Percentiles rank a stretch among this genome's conserved stretches.
Conservation (phyloP, 495 filamentous ascomycete genomes). For the Aspergillus asperescens region DNA sequence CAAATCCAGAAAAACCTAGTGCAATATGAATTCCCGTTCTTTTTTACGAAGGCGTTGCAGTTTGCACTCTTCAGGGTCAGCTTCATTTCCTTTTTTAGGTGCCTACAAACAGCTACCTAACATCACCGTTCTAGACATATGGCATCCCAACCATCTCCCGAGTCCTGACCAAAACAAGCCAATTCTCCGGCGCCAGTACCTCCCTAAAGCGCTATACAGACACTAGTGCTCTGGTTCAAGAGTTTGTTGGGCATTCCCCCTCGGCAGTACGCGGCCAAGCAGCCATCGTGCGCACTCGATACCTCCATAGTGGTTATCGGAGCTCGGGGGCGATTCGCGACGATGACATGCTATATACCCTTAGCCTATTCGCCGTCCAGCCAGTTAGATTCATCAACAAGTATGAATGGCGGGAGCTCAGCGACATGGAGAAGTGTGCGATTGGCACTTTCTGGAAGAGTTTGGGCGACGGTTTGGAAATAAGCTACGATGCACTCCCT, state of each 20-base stretch:
- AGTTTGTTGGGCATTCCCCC: slow-evolving; percentile 48
- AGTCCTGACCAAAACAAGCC: slow-evolving; percentile 52
- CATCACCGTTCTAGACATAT: slow-evolving; percentile 49
- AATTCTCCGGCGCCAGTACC: slow-evolving; percentile 49
- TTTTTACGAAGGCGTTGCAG: slow-evolving; percentile 51
- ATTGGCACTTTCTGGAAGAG: slow-evolving; percentile 62
- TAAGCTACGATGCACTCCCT: slow-evolving; percentile 45
- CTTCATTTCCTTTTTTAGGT: neutral
- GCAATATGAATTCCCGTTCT: slow-evolving; percentile 54
- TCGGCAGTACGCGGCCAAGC: slow-evolving; percentile 42
- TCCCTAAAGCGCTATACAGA: slow-evolving; percentile 61
- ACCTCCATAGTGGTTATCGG: slow-evolving; percentile 56
- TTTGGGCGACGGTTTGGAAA: slow-evolving; percentile 56
- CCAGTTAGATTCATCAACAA: slow-evolving; percentile 51
- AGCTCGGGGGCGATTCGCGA: slow-evolving; percentile 56
- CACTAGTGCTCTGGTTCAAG: slow-evolving; percentile 53
- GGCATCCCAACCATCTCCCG: slow-evolving; percentile 58
- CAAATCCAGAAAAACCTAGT: slow-evolving; percentile 46
- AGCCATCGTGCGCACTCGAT: slow-evolving; percentile 61
- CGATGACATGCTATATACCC: slow-evolving; percentile 63
- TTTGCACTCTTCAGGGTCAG: slow-evolving; percentile 61
- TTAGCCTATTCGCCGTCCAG: slow-evolving; percentile 56
- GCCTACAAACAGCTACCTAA: neutral
- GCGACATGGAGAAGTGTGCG: slow-evolving; percentile 59
- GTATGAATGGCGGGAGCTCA: slow-evolving; percentile 61